A percentile compares a stretch with the other conserved stretches of the same genome.
Conservation (phyloP, 768 basidiomycete genomes). For the Phlebiopsis gigantea region DNA sequence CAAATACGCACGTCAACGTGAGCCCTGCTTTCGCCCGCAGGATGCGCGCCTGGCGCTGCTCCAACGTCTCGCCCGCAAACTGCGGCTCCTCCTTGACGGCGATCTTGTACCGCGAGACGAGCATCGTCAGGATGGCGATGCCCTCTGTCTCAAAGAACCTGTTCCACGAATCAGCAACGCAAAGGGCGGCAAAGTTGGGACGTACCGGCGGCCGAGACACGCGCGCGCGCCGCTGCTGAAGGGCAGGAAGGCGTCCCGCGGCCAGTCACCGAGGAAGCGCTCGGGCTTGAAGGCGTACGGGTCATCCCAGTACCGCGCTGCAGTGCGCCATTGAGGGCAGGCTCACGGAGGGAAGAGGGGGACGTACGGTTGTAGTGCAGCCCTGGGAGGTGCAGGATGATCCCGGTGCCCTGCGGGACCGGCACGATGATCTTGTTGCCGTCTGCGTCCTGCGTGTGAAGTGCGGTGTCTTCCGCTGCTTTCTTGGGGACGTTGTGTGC, state of each 20-base stretch:
- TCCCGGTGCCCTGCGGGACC: constrained; percentile 19
- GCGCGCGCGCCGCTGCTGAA: constrained; percentile 45
- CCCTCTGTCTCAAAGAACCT: constrained; percentile 45
- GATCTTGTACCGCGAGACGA: constrained; percentile 44
- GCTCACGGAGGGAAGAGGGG: neutral
- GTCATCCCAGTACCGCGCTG: constrained; percentile 36
- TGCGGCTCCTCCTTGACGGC: constrained; percentile 23
- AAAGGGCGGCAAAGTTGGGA: neutral
- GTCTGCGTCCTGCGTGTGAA: constrained; percentile 16
- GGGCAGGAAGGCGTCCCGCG: constrained; percentile 49
- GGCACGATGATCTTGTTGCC: constrained; percentile 19
- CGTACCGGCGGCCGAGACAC: constrained; percentile 23
- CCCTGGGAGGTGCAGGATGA: constrained; percentile 18
- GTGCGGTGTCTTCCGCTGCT: constrained; percentile 19
- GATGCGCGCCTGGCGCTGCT: constrained; percentile 32
- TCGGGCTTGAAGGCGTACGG: constrained; percentile 33
- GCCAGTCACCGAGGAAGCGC: constrained; percentile 47
- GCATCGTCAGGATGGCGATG: constrained; percentile 41
- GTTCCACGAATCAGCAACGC: neutral
- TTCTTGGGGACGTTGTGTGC: constrained; percentile 13
- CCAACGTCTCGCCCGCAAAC: constrained; percentile 42
- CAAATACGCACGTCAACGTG: constrained; percentile 19
- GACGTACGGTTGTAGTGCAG: constrained; percentile 27
- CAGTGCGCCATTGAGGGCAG: neutral
- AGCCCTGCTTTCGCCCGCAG: constrained; percentile 11